Base-by-base conservation (phyloP, 163 green algal genomes). In the Prototheca cutis region DNA sequence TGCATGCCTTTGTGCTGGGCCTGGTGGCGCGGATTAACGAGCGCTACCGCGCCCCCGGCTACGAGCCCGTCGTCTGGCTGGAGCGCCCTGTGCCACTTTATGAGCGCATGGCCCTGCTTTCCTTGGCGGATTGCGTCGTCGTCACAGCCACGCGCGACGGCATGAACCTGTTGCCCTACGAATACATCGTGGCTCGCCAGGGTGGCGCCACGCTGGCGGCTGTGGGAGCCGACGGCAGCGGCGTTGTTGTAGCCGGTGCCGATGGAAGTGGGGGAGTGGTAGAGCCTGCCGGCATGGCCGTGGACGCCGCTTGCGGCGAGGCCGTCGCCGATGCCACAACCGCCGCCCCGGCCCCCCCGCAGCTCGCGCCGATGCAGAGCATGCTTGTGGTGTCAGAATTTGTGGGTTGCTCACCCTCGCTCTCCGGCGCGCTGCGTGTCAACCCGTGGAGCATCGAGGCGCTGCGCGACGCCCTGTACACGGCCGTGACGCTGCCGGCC, bases 101-200 rank as follows among this genome's bases (percentile, higher is more conserved):
- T 57, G 92, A 99, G 74, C 80, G 80, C 55, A 92, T 97, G 36
- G 92, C 92, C 1, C 83, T 95, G 49, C 93, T 94, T 63, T 83
- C 75, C 19, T 66, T 90, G 33, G 80, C 84, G 27, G 85, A 95
- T 62, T 79, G 82, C 42, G 83, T 76, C 8, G 87, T 98, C 4
- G 88, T 98, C 21, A 96, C 90, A 0, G 89, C 88, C 42, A 94
- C 87, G 27, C 80, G 90, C 15, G 88, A 96, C 61, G 91, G 91
- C 65, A 96, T 98, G 90, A 98, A 98, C 74, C 85, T 98, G 60
- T 77, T 92, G 39, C 90, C 91, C 7, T 98, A 98, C 68, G 92
- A 98, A 80, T 98, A 98, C 72, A 83, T 98, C 39, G 82, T 87
- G 4, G 91, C 82, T 63, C 62, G 87, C 3, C 76, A 95, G 67